Evolutionary conservation across 768 basidiomycete species (phyloP).

Genomic region (Mycena maculata): DNA sequence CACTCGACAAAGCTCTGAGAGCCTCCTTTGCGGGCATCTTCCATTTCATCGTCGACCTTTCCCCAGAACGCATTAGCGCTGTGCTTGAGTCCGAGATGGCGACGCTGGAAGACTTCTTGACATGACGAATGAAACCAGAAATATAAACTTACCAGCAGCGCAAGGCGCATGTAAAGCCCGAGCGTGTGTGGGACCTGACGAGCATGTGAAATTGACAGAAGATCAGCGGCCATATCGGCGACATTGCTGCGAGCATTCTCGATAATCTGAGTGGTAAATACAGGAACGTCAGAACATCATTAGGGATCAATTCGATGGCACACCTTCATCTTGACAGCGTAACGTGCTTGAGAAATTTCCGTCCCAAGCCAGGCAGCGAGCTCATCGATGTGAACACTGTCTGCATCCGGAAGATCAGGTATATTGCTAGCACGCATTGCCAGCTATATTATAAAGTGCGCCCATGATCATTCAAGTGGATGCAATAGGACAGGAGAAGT

Average conservation of each 20-base stretch:
- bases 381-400: conserved; percentile 14
- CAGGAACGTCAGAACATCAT: not conserved
- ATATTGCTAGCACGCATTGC: conserved; percentile 8
- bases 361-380: conserved; percentile 1
- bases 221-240: not conserved
- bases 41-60: conserved; percentile 12
- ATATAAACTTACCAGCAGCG: conserved; percentile 5
- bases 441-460: not conserved
- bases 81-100: not conserved
- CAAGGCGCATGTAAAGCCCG: conserved; percentile 15
- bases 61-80: conserved; percentile 16
- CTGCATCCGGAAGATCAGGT: conserved; percentile 6
- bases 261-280: conserved; percentile 5
- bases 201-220: conserved; percentile 3
- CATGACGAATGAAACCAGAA: not conserved
- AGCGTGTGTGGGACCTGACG: conserved; percentile 10
- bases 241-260: conserved; percentile 2
- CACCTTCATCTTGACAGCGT: conserved; percentile 13
- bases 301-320: not conserved
- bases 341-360: conserved; percentile 16
- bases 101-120: not conserved
- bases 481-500: not conserved
- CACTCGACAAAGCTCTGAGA: conserved; percentile 8
- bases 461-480: not conserved
- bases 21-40: conserved; percentile 3